These are phyloP conservation scores for Atkinsonella hypoxylon DNA, from an alignment of 2,329 filamentous ascomycete genomes.

Conservation along the genomic window DNA sequence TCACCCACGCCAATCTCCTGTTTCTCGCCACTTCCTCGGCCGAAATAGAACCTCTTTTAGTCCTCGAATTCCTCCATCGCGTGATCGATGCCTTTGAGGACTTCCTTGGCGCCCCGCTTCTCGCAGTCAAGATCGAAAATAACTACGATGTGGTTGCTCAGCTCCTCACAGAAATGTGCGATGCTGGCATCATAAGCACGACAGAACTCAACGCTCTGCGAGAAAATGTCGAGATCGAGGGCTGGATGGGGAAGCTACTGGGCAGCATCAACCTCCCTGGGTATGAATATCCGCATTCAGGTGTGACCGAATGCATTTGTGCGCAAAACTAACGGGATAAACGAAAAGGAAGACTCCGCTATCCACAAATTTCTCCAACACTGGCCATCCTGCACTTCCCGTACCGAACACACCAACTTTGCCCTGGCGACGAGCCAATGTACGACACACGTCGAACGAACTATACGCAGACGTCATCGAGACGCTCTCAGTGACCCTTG, in stretches of 20 bases:
- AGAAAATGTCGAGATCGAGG: conserved; percentile 85
- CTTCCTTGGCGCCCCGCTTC: conserved; percentile 77
- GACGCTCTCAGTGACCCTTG: conserved; percentile 74
- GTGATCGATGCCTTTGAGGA: conserved; percentile 88
- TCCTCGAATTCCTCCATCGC: conserved; percentile 89
- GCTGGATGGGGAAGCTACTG: conserved; percentile 77
- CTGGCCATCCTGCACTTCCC: conserved; percentile 27
- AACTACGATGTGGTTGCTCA: conserved; percentile 93
- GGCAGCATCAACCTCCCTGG: conserved; percentile 77
- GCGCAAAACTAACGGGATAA: conserved; percentile 5
- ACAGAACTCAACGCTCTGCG: conserved; percentile 88
- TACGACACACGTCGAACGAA: conserved; percentile 93
- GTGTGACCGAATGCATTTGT: background rate
- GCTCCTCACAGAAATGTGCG: conserved; percentile 89
- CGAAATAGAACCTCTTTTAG: conserved; percentile 79
- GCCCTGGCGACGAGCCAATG: conserved; percentile 84
- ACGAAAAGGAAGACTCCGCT: conserved; percentile 28
- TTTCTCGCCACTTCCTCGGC: conserved; percentile 75
- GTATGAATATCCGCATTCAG: conserved; percentile 25
- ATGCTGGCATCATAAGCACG: conserved; percentile 77
- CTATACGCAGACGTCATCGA: conserved; percentile 94
- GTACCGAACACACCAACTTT: conserved; percentile 43
- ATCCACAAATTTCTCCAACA: conserved; percentile 24
- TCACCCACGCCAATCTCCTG: conserved; percentile 76
- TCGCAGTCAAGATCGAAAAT: conserved; percentile 75